Evolutionary conservation across 257 asterid species (phyloP), one percentile per base, ranked within the genome.

Genomic region (Solanum paucissectum): DNA sequence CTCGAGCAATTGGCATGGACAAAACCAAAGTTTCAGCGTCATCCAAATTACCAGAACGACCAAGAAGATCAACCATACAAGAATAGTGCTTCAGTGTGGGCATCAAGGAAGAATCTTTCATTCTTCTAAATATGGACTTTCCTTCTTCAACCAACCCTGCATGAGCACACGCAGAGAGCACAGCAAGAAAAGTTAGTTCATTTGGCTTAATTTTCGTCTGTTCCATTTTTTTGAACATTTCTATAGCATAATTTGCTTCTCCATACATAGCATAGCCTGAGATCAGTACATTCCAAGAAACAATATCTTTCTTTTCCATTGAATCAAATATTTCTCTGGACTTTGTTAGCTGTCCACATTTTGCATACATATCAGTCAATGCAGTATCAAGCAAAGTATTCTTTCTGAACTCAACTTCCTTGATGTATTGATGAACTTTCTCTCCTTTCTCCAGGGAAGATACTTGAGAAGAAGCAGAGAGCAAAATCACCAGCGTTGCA

Each of bases 241-340:
- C 87, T n/a, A 93, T 73, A 34, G 97, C 98, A 75, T 93, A 87
- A 83, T 87, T 83, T 55, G 92, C 98, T 87, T 92, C 91, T 46
- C 98, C 98, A 84, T 94, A 94, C 92, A 92, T 90, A 34, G 97
- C 98, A 82, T 94, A 96, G 88, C 94, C 87, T 2, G 96, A 94
- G 60, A 95, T 95, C 98, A 96, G 95, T 88, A 94, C 97, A 13
- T 94, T 96, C 95, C 95, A 96, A 52, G 94, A 88, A 73, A 96
- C 86, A 21, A 85, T 93, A 85, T 96, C 98, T 88, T 90, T 94
- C 74, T 89, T 90, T 29, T 81, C 77, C 84, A 93, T 87, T 6
- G 90, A 90, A 90, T 94, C 92, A 68, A 95, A 96, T 76, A 94
- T 88, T 90, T 94, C 93, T 88, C 92, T 92, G 0, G 98, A 93